These are phyloP conservation scores for Mycena chlorophos DNA, from an alignment of 768 basidiomycete species.

Conservation along the genomic window DNA sequence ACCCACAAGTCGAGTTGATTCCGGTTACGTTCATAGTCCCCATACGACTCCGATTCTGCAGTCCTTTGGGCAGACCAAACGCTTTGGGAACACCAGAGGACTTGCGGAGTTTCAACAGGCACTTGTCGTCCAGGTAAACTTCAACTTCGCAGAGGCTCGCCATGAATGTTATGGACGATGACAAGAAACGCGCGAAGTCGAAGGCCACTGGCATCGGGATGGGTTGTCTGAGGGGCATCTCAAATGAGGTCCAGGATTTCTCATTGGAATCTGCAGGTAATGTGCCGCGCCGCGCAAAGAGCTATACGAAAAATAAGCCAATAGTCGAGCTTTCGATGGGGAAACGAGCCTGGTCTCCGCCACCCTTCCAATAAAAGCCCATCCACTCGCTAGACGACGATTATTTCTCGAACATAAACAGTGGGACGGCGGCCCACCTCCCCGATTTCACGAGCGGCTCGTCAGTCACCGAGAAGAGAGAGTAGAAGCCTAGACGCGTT, in stretches of 20 bases:
- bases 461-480: slow-evolving; percentile 80
- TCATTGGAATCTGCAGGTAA: slow-evolving; percentile 39
- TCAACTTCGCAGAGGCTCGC: slow-evolving; percentile 69
- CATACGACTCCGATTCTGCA: slow-evolving; percentile 56
- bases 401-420: slow-evolving; percentile 10
- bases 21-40: slow-evolving; percentile 69
- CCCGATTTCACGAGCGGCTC: slow-evolving; percentile 82
- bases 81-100: slow-evolving; percentile 50
- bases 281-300: slow-evolving; percentile 79
- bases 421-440: slow-evolving; percentile 27
- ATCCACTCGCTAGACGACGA: slow-evolving; percentile 72
- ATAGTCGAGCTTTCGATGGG: slow-evolving; percentile 4
- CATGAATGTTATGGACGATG: slow-evolving; percentile 95
- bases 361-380: slow-evolving; percentile 96
- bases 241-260: slow-evolving; percentile 80
- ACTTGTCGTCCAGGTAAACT: slow-evolving; percentile 79
- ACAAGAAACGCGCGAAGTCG: slow-evolving; percentile 86
- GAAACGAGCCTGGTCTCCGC: slow-evolving; percentile 72
- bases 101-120: slow-evolving; percentile 69
- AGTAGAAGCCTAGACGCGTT: slow-evolving; percentile 57
- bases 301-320: slow-evolving; percentile 37
- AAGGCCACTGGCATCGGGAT: slow-evolving; percentile 78
- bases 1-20: slow-evolving; percentile 65
- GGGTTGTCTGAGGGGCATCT: slow-evolving; percentile 84
- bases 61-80: slow-evolving; percentile 52